Conservation (phyloP, 371 early-diverging fungal genomes). For the Mortierella sp. region DNA sequence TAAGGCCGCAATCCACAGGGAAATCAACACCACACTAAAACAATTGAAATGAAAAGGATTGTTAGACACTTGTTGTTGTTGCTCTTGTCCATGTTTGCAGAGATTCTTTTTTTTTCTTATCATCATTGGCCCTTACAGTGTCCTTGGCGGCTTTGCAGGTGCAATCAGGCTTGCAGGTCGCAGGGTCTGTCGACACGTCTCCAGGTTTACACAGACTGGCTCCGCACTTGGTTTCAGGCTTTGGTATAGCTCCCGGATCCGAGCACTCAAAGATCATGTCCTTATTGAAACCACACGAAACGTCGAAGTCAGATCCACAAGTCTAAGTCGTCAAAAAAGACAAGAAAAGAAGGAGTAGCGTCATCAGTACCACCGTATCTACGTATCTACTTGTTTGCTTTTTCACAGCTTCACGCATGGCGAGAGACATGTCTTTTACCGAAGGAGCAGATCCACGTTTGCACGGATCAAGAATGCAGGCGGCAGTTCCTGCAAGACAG, state of each 20-base stretch:
- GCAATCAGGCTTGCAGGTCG: constrained; percentile 20
- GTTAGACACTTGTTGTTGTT: background rate
- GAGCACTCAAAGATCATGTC: constrained; percentile 17
- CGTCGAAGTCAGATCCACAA: constrained; percentile 11
- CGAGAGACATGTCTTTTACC: background rate
- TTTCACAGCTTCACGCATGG: background rate
- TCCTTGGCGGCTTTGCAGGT: constrained; percentile 14
- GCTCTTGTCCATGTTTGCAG: background rate
- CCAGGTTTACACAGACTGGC: background rate
- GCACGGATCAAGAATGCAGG: constrained; percentile 22
- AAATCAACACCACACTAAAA: constrained; percentile 21
- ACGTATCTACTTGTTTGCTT: too few relatives aligned
- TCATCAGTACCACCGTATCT: too few relatives aligned
- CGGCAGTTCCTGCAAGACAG: constrained; percentile 11
- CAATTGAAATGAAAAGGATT: background rate
- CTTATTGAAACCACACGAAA: background rate
- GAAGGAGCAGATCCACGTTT: constrained; percentile 13
- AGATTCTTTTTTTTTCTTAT: background rate
- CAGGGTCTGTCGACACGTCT: background rate
- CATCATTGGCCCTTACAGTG: background rate
- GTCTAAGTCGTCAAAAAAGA: background rate
- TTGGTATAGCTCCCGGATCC: background rate
- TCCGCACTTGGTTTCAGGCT: background rate
- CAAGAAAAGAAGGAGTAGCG: background rate
- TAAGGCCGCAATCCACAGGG: background rate